Evolutionary conservation across 108 stramenopile genomes (phyloP), one percentile per base, ranked within the genome.

Genomic region (Schizochytrium sp.): DNA sequence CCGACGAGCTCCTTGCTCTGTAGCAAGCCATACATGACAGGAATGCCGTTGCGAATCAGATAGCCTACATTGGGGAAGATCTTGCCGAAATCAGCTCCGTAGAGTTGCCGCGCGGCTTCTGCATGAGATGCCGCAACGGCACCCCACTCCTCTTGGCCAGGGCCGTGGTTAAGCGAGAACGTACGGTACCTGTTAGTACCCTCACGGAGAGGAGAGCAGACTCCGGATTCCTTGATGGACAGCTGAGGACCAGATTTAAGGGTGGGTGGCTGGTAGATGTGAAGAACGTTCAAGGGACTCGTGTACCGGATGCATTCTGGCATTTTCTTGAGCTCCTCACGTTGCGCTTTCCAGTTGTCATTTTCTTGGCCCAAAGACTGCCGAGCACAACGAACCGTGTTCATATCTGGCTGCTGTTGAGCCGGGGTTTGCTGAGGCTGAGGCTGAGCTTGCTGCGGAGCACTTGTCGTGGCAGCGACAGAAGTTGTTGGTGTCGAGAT

Each of bases 131-230:
- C 76, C n/a, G 76, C 50, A 40, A 83, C 76, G 50, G 76, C 76
- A 28, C 76, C 76, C 76, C 76, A 83, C 28, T 83, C 76, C 76
- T 83, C 76, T 42, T 83, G 50, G 5, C 76, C 76, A 53, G 76
- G 76, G 28, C 76, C 76, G 3, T 83, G 76, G 53, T 83, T 83
- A 53, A 83, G 49, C n/a, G 17, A 13, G 55, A 83, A 83, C 0
- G 76, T 83, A 49, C 76, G 76, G 53, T 55, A 83, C 15, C 76
- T 47, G 76, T 83, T 83, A 5, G 76, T 83, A 10, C 76, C 76
- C 47, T 83, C 76, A 10, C 76, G 76, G 47, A 83, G 47, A 8
- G 76, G 76, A 46, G 50, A 55, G 76, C 76, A 83, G 17, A 83
- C 76, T n/a, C 76, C 76, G n/a, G 76, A 38, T 53, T 83, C 76